These are phyloP conservation scores for Calendula officinalis DNA, from an alignment of 129 eudicot species.

Conservation along the genomic window DNA sequence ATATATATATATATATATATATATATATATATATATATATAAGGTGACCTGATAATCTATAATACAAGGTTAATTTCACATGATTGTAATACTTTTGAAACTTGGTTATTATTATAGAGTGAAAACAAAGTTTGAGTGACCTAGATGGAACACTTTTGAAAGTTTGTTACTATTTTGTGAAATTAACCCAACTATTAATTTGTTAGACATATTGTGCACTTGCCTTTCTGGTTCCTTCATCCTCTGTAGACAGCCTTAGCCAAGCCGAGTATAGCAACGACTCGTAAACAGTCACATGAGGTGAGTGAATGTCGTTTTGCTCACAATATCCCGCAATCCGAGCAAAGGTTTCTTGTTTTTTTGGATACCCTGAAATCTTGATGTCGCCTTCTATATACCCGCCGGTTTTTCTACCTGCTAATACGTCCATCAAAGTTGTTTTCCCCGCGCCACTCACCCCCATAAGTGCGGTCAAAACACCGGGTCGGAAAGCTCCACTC, in stretches of 20 bases:
- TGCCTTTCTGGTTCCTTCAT: constrained; percentile 8
- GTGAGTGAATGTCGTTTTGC: constrained; percentile 12
- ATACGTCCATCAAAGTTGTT: constrained; percentile 17
- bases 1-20: no score
- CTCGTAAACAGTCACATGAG: constrained; percentile 16
- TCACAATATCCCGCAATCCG: constrained; percentile 12
- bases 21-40: no score
- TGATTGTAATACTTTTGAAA: no score
- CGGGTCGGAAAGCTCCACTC: constrained; percentile 16
- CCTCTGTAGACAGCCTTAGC: constrained; percentile 9
- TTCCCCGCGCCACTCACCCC: constrained; percentile 20
- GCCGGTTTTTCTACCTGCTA: constrained; percentile 17
- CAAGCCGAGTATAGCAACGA: constrained; percentile 17
- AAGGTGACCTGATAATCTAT: no score
- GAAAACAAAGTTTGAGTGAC: no score
- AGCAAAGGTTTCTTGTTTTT: constrained; percentile 17
- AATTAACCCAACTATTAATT: no score
- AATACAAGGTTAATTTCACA: no score
- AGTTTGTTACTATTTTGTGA: no score
- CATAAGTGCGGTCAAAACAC: constrained; percentile 11
- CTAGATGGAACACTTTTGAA: no score
- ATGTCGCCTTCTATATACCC: constrained; percentile 16
- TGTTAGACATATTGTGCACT: no score
- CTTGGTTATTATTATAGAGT: no score
- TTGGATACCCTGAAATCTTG: constrained; percentile 10